Base-by-base conservation (phyloP, 345 rosid species). In the Rhizophora mangle region DNA sequence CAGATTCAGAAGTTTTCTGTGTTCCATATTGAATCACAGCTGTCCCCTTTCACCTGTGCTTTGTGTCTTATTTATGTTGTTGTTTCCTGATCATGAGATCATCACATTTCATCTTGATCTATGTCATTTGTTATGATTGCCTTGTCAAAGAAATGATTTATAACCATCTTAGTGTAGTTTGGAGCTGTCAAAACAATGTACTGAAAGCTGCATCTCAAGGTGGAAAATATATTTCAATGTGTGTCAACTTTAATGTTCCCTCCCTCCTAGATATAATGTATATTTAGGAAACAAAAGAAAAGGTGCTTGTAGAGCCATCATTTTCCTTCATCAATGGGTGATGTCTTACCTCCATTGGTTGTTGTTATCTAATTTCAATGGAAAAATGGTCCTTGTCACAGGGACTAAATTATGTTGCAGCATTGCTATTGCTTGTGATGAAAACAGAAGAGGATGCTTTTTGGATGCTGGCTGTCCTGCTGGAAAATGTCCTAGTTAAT, bases 401-500 rank as follows among this genome's bases (percentile, higher is more conserved):
- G 99, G 99, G 99, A 18, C 76, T 96, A 81, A 96, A 96, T 79
- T 96, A 92, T 30, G 99, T 96, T 66, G 99, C 95, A 13, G 99
- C 99, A 1, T 74, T 96, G 68, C 74, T 96, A 61, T 85, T 96
- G 69, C 95, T 96, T 58, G 99, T 96, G 69, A 92, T 96, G 99
- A 96, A 96, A 86, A 96, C 99, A 1, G 99, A 96, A 81, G 99
- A 96, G 84, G 99, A 96, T 68, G 97, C 92, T 8, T 96, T 96
- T 78, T 96, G 99, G 99, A 96, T 96, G 96, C 85, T 96, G 27
- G 95, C 99, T 4, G 99, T 96, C 53, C 93, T 96, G 64, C 75
- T 96, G 69, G 99, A 96, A 81, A 90, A 96, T 49, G 97, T 96
- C 47, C 80, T 96, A 81, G 99, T 90, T 47, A 94, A 81, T 79